These are phyloP conservation scores for Tylopilus sp. DNA, from an alignment of 768 basidiomycete species.

Conservation along the genomic window DNA sequence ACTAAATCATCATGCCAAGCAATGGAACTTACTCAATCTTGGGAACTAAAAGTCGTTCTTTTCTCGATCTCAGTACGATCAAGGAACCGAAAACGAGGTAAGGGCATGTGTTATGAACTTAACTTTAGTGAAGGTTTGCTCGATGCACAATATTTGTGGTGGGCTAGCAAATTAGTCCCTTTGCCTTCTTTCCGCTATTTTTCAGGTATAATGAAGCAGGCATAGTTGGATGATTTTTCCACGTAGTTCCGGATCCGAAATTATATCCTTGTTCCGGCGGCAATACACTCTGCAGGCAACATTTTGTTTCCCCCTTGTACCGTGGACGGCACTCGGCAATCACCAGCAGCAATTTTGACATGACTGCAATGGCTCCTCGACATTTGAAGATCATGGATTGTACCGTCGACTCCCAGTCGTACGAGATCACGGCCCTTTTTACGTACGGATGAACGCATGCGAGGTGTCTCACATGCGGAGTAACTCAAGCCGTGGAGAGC, in stretches of 20 bases:
- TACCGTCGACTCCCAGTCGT: neutral
- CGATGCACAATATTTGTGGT: neutral
- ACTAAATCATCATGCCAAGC: neutral
- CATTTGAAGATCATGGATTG: neutral
- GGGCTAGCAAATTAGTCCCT: constrained; percentile 5
- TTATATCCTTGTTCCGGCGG: constrained; percentile 14
- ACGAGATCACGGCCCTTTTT: neutral
- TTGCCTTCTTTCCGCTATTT: neutral
- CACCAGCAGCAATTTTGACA: neutral
- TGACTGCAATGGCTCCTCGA: neutral
- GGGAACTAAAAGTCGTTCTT: neutral
- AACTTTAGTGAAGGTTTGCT: constrained; percentile 8
- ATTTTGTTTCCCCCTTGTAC: neutral
- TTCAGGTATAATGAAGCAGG: neutral
- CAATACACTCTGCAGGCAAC: constrained; percentile 13
- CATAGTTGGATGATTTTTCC: neutral
- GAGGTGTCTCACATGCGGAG: neutral
- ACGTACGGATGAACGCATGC: constrained; percentile 6
- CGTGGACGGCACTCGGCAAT: too few species aligned
- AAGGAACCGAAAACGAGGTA: constrained; percentile 24
- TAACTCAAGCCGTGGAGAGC: neutral
- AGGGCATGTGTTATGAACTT: constrained; percentile 21
- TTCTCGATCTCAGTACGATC: constrained; percentile 13
- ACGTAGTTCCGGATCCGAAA: neutral
- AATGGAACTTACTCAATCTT: constrained; percentile 1